Evolutionary conservation across 1,284 basidiomycete genomes (phyloP), one percentile per base, ranked within the genome.

Genomic region (Hypsizygus ulmarius): DNA sequence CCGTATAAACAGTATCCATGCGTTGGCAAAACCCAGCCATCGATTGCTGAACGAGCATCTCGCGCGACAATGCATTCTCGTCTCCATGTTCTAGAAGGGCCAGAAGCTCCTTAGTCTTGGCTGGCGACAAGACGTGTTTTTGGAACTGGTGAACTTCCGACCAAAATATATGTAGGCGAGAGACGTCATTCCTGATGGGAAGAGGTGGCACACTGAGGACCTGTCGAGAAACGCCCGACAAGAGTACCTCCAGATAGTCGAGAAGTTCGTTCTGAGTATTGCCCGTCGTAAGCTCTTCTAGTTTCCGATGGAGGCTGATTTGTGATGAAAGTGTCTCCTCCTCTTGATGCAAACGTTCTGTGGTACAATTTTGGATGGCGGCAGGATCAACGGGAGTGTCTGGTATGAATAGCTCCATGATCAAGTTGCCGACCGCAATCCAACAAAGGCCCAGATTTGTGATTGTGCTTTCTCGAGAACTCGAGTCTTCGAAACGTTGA

Each of bases 331-430:
- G 59, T n/a, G 72, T 62, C 0, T 65, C 59, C 12, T 74, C 63
- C 45, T 82, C 73, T n/a, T 71, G 60, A n/a, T 63, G 58, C 57
- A 78, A 71, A 38, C 87, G 80, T 32, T 74, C 68, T 4, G 66
- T 66, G 0, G 75, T 71, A 30, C 79, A 81, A 38, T 75, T 75
- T 43, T 84, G 77, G 28, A 87, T 77, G 14, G 84, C 83, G 11
- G 87, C 82, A 7, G 96, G 96, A 64, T 99, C 97, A 45, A 98
- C 70, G 1, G 95, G 93, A 3, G 85, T 72, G 60, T 92, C 81
- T 0, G 97, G 94, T 39, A 98, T 75, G 62, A 89, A 90, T n/a
- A 96, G 74, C 1, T 82, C 72, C 12, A 92, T 62, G 25, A 90
- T 65, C 43, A 80, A 59, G 25, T 73, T 71, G 39, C 84, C 79